Evolutionary conservation across 176 grass and related monocot species (phyloP).

Genomic region (bread wheat (Triticum aestivum)): IWGSC_CS_RefSeq_v2.1 NC_057804.1:620586355-620586854

Average conservation of each 20-base stretch:
- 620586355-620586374: conserved; percentile 37
- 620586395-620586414: conserved; percentile 18
- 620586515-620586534: conserved; percentile 23
- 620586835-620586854: no score
- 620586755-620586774: no score
- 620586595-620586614: background rate
- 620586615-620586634: no score
- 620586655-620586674: no score
- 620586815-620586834: no score
- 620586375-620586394: conserved; percentile 17
- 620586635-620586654: no score
- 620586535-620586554: background rate
- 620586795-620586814: no score
- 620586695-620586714: no score
- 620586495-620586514: conserved; percentile 3
- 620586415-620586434: conserved; percentile 31
- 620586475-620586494: background rate
- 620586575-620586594: conserved; percentile 26
- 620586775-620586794: no score
- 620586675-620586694: no score
- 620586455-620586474: conserved; percentile 28
- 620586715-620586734: no score
- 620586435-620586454: conserved; percentile 8
- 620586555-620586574: background rate
- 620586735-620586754: no score